Percentiles rank a stretch among this genome's conserved stretches.
Conservation (phyloP, 2,329 filamentous ascomycete species). For the Penicillium nordicum region DNA sequence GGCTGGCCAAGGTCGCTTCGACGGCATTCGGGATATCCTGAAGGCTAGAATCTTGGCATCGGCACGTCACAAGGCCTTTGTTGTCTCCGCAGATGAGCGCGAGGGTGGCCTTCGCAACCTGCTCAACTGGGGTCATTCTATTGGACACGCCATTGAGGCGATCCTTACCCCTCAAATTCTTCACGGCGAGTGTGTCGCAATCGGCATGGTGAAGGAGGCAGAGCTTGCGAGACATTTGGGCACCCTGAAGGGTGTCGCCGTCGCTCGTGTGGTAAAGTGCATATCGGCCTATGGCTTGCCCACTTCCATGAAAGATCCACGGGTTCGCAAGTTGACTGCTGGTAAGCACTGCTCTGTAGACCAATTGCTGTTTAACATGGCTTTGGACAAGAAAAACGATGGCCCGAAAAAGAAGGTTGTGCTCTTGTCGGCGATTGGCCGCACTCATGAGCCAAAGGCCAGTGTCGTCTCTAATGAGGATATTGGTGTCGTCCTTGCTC, state of each 20-base stretch:
- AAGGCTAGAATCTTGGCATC: slow-evolving; percentile 83
- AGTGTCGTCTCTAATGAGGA: slow-evolving; percentile 83
- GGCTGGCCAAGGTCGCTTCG: slow-evolving; percentile 59
- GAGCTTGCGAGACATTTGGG: slow-evolving; percentile 88
- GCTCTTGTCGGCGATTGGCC: slow-evolving; percentile 82
- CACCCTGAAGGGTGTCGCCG: slow-evolving; percentile 77
- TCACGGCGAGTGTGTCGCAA: slow-evolving; percentile 92
- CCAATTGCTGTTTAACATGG: slow-evolving; percentile 85
- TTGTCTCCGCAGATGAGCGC: slow-evolving; percentile 90
- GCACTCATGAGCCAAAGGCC: slow-evolving; percentile 80
- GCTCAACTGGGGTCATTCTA: slow-evolving; percentile 96
- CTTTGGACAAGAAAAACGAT: slow-evolving; percentile 97
- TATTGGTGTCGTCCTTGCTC: slow-evolving; percentile 78
- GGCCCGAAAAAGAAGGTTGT: slow-evolving; percentile 95
- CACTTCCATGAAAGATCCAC: slow-evolving; percentile 77
- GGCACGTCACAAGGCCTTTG: slow-evolving; percentile 87
- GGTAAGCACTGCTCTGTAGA: slow-evolving; percentile 87
- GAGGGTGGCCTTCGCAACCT: slow-evolving; percentile 92
- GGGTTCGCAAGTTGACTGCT: slow-evolving; percentile 75
- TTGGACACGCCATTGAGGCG: slow-evolving; percentile 94
- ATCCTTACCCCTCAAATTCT: slow-evolving; percentile 92
- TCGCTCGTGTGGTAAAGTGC: slow-evolving; percentile 86
- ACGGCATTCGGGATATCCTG: slow-evolving; percentile 65
- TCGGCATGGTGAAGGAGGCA: slow-evolving; percentile 98
- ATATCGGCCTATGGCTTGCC: slow-evolving; percentile 91